Evolutionary conservation across 805 yeast species (phyloP), one percentile per base, ranked within the genome.

Genomic region (Blastobotrys parvus): DNA sequence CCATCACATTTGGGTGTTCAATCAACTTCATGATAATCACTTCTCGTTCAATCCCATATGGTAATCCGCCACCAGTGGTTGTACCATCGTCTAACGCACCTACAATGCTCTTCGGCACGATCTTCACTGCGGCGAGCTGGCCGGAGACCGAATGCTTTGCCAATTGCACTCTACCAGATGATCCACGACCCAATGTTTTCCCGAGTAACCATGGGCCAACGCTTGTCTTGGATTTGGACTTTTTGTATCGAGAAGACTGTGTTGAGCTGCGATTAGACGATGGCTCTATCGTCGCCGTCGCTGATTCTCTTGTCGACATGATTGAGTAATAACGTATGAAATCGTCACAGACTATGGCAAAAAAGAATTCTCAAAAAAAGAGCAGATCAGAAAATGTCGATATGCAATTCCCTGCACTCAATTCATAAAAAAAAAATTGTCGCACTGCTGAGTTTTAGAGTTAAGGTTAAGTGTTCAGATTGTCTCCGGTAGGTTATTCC

Each of bases 141-240:
- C 92, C 92, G 1, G 92, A 82, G 42, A 75, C 74, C 35, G 79
- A 74, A 60, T 92, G 94, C 53, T 87, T 82, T 13, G 98, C 97
- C 44, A 92, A 71, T 46, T 95, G 70, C 15, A 92, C 98, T 48
- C 97, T 75, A 19, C 98, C 97, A 1, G 96, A 86, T 11, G 95
- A 83, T n/a, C 98, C 98, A 46, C 94, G 74, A 19, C 98, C 98
- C 41, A 92, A 68, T 2, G 98, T 92, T 52, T 90, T 75, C 22
- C 97, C 97, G 30, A 92, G 69, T 59, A 87, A 84, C 98, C 98
- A 92, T 1, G 98, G 97, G 2, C 98, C 98, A 36, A 92, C 80
- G 52, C 77, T 72, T 50, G 74, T 72, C 53, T 73, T 78, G 45
- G 69, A 16, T 11, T n/a, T 10, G n/a, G n/a, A n/a, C n/a, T n/a